phyloP scores from a whole-genome alignment of 2,329 filamentous ascomycete species.

The Paraphaeosphaeria sporulosa region DNA sequence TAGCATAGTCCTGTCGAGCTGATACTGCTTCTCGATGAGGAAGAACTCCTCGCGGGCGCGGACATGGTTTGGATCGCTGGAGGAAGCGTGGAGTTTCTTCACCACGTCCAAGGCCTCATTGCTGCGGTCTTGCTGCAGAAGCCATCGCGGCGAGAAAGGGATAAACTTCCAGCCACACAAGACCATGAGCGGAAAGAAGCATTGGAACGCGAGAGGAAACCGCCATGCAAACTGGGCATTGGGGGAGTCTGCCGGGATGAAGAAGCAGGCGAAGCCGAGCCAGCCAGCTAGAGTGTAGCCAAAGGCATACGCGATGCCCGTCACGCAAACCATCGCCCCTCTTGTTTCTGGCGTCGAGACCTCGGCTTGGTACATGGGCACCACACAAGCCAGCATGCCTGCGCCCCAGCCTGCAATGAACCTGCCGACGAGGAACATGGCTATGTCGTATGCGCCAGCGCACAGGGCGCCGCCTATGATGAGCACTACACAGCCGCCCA shows the following conservation, averaged over 20 bases:
- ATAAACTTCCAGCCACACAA: constrained; percentile 50
- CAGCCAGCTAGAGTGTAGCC: constrained; percentile 53
- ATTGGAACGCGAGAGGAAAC: constrained; percentile 56
- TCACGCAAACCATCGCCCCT: constrained; percentile 43
- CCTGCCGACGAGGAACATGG: constrained; percentile 52
- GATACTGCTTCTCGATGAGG: constrained; percentile 53
- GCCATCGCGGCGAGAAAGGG: constrained; percentile 55
- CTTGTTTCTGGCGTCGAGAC: constrained; percentile 52
- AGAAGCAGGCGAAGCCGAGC: constrained; percentile 53
- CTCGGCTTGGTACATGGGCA: constrained; percentile 52
- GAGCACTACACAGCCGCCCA: constrained; percentile 46
- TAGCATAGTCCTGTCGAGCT: constrained; percentile 27
- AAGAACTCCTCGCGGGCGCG: constrained; percentile 52
- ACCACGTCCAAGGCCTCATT: constrained; percentile 53
- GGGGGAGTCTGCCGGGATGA: constrained; percentile 41
- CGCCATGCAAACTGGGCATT: constrained; percentile 53
- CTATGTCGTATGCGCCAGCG: constrained; percentile 46
- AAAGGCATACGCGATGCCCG: constrained; percentile 53
- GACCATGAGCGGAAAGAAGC: constrained; percentile 50
- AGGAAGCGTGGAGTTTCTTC: constrained; percentile 53
- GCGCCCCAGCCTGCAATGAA: constrained; percentile 50
- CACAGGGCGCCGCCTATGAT: constrained; percentile 52
- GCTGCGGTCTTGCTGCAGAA: constrained; percentile 52
- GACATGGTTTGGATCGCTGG: constrained; percentile 49
- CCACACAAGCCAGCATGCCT: constrained; percentile 44